Percentiles rank a stretch among this genome's conserved stretches.
Evolutionary conservation across 305 asterid genomes (phyloP).

Genomic region (Fraxinus ornus): DNA sequence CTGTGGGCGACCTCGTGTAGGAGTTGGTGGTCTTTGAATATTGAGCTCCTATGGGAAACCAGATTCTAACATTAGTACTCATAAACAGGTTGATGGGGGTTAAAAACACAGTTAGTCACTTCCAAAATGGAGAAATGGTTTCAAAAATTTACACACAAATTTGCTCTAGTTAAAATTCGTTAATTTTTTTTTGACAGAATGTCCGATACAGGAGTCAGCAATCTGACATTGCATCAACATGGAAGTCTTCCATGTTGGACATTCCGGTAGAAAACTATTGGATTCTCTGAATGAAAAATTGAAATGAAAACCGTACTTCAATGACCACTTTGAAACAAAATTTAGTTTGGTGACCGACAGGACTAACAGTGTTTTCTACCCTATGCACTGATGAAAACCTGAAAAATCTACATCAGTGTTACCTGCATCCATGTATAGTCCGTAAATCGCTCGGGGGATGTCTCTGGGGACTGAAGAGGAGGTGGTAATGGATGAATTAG

Average conservation of each 20-base stretch:
- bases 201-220: background rate
- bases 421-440: conserved; percentile 99
- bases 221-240: background rate
- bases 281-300: background rate
- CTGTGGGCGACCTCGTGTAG: conserved; percentile 98
- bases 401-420: background rate
- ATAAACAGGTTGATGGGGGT: background rate
- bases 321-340: background rate
- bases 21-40: conserved; percentile 98
- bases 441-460: conserved; percentile 80
- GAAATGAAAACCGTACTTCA: background rate
- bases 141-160: background rate
- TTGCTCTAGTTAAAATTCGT: background rate
- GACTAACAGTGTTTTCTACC: background rate
- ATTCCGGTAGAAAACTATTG: background rate
- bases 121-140: background rate
- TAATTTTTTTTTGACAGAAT: background rate
- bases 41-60: conserved; percentile 71
- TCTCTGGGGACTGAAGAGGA: conserved; percentile 86
- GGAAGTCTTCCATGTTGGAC: background rate
- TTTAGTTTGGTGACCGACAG: background rate
- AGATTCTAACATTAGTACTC: conserved; percentile 5
- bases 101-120: background rate
- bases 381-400: background rate
- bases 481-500: conserved; percentile 97